phyloP scores from a whole-genome alignment of 2,329 filamentous ascomycete species.

The Cladosporium oxysporum region DNA sequence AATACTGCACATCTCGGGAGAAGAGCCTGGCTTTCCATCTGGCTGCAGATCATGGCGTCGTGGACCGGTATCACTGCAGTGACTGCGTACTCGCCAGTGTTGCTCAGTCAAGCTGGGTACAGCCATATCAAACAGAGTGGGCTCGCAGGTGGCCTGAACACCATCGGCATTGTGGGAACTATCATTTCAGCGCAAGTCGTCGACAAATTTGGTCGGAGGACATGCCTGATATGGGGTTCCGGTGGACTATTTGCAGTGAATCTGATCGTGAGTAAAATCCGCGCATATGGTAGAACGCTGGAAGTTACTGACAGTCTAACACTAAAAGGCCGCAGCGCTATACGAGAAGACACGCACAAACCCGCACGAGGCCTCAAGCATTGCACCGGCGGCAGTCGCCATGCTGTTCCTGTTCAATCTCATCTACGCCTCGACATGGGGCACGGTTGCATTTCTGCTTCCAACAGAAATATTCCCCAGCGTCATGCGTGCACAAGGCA shows the following conservation, averaged over 20 bases:
- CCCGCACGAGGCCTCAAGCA: conserved; percentile 40
- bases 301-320: no score
- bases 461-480: conserved; percentile 60
- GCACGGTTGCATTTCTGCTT: conserved; percentile 52
- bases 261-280: conserved; percentile 39
- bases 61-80: conserved; percentile 49
- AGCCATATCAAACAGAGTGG: conserved; percentile 47
- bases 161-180: conserved; percentile 54
- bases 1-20: conserved; percentile 40
- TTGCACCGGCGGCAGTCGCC: conserved; percentile 49
- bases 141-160: conserved; percentile 55
- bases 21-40: conserved; percentile 48
- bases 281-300: no score
- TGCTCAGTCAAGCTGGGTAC: conserved; percentile 40
- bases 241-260: conserved; percentile 45
- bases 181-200: conserved; percentile 55
- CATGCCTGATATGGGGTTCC: conserved; percentile 45
- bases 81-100: conserved; percentile 35
- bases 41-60: conserved; percentile 48
- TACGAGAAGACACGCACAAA: conserved; percentile 45
- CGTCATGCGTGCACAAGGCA: conserved; percentile 59
- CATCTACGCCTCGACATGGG: conserved; percentile 54
- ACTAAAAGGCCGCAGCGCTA: no score
- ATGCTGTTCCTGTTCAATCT: conserved; percentile 56
- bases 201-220: conserved; percentile 50